Percentiles rank a stretch among this genome's conserved stretches.
Conservation (phyloP, 441 rosid species). For the Adansonia grandidieri region DNA sequence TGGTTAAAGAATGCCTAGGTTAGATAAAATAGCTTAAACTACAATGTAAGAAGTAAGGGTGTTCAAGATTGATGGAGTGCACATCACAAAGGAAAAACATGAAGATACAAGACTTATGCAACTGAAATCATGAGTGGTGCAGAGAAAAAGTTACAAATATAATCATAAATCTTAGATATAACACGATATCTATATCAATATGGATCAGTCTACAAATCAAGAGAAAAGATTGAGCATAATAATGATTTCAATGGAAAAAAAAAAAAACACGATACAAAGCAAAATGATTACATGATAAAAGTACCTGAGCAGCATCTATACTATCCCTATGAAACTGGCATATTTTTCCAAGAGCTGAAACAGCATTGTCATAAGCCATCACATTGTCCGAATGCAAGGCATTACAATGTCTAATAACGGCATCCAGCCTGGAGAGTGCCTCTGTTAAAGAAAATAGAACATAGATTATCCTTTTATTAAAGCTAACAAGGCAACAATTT, state of each 20-base stretch:
- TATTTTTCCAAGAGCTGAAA: constrained; percentile 69
- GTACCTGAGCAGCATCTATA: constrained; percentile 59
- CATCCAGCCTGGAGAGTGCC: constrained; percentile 56
- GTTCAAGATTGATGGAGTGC: neutral
- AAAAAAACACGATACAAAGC: neutral
- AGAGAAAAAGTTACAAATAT: constrained; percentile 4
- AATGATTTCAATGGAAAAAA: neutral
- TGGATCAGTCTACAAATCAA: neutral
- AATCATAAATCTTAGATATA: constrained; percentile 17
- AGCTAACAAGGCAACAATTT: constrained; percentile 17
- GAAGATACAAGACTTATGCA: neutral
- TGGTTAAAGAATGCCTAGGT: constrained; percentile 12
- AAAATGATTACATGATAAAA: neutral
- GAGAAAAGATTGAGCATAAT: constrained; percentile 1
- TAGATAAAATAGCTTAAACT: neutral
- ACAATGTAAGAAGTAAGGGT: neutral
- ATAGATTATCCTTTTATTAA: neutral
- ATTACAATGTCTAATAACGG: constrained; percentile 51
- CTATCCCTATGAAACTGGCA: constrained; percentile 57
- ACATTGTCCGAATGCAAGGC: constrained; percentile 49
- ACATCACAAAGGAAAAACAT: neutral
- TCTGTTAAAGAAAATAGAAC: constrained; percentile 40
- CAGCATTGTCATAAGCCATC: constrained; percentile 70
- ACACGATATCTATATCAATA: neutral
- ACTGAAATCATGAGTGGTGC: neutral